Percentiles rank a stretch among this genome's conserved stretches.
These are phyloP conservation scores for Echium plantagineum DNA, from an alignment of 257 asterid genomes.

Conservation along the genomic window DNA sequence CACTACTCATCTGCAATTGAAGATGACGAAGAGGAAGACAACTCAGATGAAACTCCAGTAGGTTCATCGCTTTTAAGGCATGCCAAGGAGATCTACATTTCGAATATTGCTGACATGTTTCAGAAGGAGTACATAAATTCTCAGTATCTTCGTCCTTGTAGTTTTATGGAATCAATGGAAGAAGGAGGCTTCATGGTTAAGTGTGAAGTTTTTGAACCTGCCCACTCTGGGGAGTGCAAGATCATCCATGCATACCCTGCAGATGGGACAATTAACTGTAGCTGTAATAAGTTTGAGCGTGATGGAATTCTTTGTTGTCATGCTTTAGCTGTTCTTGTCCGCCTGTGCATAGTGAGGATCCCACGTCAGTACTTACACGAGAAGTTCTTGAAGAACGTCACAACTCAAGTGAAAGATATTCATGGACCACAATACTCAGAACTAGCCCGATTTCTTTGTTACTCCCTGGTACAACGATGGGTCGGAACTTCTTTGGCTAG, in stretches of 20 bases:
- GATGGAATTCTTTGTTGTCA: conserved; percentile 14
- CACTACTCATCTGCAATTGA: no score
- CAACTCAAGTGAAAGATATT: neutral
- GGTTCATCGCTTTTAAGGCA: conserved; percentile 11
- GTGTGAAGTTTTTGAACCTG: neutral
- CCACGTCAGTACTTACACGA: conserved; percentile 5
- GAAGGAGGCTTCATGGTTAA: conserved; percentile 4
- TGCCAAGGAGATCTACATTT: conserved; percentile 7
- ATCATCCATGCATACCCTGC: conserved; percentile 7
- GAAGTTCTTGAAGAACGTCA: neutral
- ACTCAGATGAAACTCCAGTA: conserved; percentile 1
- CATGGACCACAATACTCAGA: conserved; percentile 9
- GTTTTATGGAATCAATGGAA: neutral
- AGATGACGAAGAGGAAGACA: neutral
- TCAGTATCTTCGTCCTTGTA: neutral
- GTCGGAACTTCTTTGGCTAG: neutral
- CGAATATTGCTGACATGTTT: conserved; percentile 1
- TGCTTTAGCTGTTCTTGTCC: conserved; percentile 12
- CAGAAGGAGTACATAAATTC: conserved; percentile 11
- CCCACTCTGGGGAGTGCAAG: neutral
- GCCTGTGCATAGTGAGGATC: conserved; percentile 8
- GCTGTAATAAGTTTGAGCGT: conserved; percentile 10
- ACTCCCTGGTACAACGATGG: neutral
- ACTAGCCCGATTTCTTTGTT: neutral
- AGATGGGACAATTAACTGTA: conserved; percentile 16